A percentile compares a stretch with the other conserved stretches of the same genome.
phyloP scores from a whole-genome alignment of 2,329 filamentous ascomycete genomes.

The Botrytis sinoallii region DNA sequence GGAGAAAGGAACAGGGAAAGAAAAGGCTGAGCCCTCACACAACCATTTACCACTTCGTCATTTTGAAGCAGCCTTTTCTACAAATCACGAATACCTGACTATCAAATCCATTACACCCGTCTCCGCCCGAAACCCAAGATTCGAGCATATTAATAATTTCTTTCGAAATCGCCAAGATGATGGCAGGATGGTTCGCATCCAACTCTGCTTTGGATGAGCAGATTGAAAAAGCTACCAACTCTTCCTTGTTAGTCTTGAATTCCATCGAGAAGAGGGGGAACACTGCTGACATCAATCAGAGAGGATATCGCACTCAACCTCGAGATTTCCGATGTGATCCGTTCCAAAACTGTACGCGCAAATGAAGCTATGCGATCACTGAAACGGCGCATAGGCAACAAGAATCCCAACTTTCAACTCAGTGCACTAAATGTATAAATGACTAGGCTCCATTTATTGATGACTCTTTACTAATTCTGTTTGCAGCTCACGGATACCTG shows the following conservation, averaged over 20 bases:
- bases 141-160: background rate
- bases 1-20: background rate
- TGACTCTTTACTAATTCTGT: conserved; percentile 34
- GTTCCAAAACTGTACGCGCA: conserved; percentile 94
- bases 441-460: background rate
- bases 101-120: background rate
- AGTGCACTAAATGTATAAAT: conserved; percentile 77
- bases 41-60: background rate
- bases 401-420: conserved; percentile 95
- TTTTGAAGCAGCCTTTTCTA: background rate
- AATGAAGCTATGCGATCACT: conserved; percentile 97
- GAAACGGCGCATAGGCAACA: conserved; percentile 91
- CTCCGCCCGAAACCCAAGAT: background rate
- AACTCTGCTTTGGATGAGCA: conserved; percentile 94
- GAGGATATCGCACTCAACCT: conserved; percentile 97
- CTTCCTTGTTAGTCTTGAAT: conserved; percentile 61
- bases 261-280: background rate
- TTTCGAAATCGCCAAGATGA: conserved; percentile 49
- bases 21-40: background rate
- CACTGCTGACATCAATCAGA: conserved; percentile 46
- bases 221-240: conserved; percentile 94
- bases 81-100: background rate
- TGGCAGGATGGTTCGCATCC: conserved; percentile 96
- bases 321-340: conserved; percentile 95
- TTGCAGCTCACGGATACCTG: conserved; percentile 88